Evolutionary conservation across 345 rosid genomes (phyloP).

Genomic region (Rhodamnia rubescens): DNA sequence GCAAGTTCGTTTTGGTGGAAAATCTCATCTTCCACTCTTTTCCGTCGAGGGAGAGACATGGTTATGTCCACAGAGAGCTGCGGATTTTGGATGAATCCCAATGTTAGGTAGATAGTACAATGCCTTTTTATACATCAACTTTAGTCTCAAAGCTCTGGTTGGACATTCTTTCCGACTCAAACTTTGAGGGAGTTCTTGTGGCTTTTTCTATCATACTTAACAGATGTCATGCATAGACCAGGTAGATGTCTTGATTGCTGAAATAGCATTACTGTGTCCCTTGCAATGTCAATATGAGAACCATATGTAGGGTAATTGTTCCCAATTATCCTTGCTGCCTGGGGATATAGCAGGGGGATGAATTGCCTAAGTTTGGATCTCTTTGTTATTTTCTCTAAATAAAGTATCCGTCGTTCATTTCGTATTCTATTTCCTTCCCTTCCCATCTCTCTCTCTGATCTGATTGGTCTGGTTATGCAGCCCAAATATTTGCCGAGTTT

Average conservation of each 20-base stretch:
- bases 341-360: neutral
- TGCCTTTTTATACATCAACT: neutral
- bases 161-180: neutral
- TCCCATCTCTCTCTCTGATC: neutral
- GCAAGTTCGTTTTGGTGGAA: neutral
- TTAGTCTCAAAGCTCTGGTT: neutral
- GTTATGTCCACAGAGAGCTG: neutral
- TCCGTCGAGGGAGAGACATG: neutral
- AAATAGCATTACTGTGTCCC: neutral
- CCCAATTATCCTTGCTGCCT: neutral
- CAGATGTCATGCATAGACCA: neutral
- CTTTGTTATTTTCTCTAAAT: neutral
- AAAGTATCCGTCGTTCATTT: neutral
- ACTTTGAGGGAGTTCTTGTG: neutral
- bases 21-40: neutral
- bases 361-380: neutral
- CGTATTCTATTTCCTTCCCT: neutral
- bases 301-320: neutral
- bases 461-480: conserved; percentile 37
- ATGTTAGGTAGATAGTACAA: neutral
- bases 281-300: neutral
- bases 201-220: neutral
- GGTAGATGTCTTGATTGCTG: neutral
- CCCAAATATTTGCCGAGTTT: conserved; percentile 91
- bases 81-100: neutral